Evolutionary conservation across 2,329 filamentous ascomycete genomes (phyloP), one percentile per base, ranked within the genome.

Genomic region (Gremmenia infestans): DNA sequence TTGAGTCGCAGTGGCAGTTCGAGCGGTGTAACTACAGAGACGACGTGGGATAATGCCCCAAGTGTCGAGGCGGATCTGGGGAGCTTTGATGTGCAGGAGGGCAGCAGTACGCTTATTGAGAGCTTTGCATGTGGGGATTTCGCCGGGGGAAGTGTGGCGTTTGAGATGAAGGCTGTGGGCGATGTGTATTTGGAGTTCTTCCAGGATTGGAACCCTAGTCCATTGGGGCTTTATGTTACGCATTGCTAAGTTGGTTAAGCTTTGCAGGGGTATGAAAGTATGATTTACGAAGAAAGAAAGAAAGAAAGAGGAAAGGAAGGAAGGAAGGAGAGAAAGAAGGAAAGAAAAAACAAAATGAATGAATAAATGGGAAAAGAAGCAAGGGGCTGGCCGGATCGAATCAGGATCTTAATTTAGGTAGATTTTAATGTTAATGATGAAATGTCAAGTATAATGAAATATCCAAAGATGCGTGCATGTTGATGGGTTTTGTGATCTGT

Each of bases 131-230:
- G 84, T 64, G 28, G 28, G 9, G 28, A 32, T 3, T 76, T 78
- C 0, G 78, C 76, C 48, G 81, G 80, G 2, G 52, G 79, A 67
- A 73, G 73, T 17, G 69, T 86, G 17, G 72, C 71, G 2, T 81
- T 78, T 62, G 73, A 81, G 72, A 74, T 87, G 63, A 76, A 72
- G 48, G 72, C 74, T 46, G 72, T 72, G 5, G 79, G 77, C 2
- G 72, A 72, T 60, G 82, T 82, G 40, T 66, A 73, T 48, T 69
- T 88, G 40, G 71, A 78, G 54, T 88, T 79, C 70, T 86, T 87
- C 72, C 77, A 89, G 72, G 82, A 88, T 67, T 85, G 74, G 62
- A 85, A 85, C 64, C 73, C 73, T 5, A 71, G 70, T 39, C 72
- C 74, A n/a, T 67, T 76, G 46, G 74, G 74, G 12, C 56, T 76